Base-by-base conservation (phyloP, 2,329 filamentous ascomycete genomes). In the Botrytis paeoniae region DNA sequence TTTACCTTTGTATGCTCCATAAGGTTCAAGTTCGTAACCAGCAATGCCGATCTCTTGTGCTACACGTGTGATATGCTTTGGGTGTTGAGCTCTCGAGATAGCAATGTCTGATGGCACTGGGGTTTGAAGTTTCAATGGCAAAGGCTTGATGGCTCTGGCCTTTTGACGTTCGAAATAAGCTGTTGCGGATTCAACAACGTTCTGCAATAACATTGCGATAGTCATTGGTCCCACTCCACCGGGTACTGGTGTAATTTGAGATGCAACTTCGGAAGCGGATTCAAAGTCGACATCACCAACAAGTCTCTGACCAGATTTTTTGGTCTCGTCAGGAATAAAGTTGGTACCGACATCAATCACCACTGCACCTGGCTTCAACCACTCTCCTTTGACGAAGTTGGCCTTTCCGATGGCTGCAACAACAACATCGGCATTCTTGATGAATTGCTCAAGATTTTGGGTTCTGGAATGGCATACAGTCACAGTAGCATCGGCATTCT, bases 161-260 rank as follows among this genome's bases (percentile, higher is more conserved):
- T 93, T 97, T 82, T 97, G 92, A 75, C 89, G 89, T 76, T 96
- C 93, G 76, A 96, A 96, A 80, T 93, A 95, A 73, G 88, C 85
- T 66, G 91, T 92, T 51, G 96, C 92, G 48, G 95, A 91, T 78
- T 95, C 92, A 72, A 98, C 92, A 14, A 98, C 95, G 80, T 99
- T 99, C 83, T 97, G 93, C 79, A 99, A 85, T 65, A 99, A 87
- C 96, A 99, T 99, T 74, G 96, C 96, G 76, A 99, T 95, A 4
- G 96, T 99, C 96, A 99, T 99, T 69, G 96, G 96, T 0, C 96
- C 96, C 74, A 99, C 96, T 82, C 96, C 96, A 73, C 96, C 96
- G 1, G 96, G 96, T 3, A 99, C 96, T 1, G 96, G 96, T 3
- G 96, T 99, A 80, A 99, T 98, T 80, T 93, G 89, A 3, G 95